A percentile compares a stretch with the other conserved stretches of the same genome.
Conservation (phyloP, 208 protist species). For the Crithidia mellificae region DNA sequence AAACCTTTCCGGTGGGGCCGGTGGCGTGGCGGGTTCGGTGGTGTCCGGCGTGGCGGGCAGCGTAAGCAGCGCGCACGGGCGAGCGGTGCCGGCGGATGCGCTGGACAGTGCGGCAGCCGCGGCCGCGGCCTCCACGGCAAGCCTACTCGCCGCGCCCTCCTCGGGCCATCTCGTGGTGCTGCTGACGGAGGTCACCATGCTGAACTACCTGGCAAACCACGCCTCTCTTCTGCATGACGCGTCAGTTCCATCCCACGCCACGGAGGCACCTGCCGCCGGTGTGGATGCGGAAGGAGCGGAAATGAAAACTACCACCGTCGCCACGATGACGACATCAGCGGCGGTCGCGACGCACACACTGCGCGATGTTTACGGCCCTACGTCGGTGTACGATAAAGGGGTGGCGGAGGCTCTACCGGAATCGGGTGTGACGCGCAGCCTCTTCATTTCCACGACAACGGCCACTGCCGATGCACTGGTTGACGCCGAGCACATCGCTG, state of each 20-base stretch:
- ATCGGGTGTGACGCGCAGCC: background rate
- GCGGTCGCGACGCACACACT: constrained; percentile 2
- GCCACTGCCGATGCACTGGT: background rate
- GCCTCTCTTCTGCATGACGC: constrained; percentile 13
- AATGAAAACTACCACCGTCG: background rate
- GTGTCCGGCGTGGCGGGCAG: background rate
- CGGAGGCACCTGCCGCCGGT: too few species aligned
- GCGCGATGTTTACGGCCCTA: constrained; percentile 28
- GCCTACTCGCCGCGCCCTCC: constrained; percentile 38
- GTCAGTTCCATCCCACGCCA: too few species aligned
- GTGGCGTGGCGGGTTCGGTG: background rate
- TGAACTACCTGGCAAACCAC: constrained; percentile 66
- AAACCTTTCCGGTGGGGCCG: background rate
- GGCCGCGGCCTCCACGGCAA: constrained; percentile 24
- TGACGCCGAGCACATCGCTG: constrained; percentile 13
- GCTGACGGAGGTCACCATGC: constrained; percentile 67
- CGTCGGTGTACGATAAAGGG: constrained; percentile 25
- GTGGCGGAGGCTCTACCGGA: background rate
- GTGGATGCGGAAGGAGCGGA: too few species aligned
- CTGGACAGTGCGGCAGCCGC: constrained; percentile 19
- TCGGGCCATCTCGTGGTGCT: constrained; percentile 67
- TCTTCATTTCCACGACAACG: background rate
- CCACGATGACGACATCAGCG: background rate
- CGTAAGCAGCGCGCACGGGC: constrained; percentile 4
- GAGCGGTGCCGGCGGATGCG: constrained; percentile 14